Evolutionary conservation across 2,329 filamentous ascomycete species (phyloP), one percentile per base, ranked within the genome.

Genomic region (Fusarium piperis): DNA sequence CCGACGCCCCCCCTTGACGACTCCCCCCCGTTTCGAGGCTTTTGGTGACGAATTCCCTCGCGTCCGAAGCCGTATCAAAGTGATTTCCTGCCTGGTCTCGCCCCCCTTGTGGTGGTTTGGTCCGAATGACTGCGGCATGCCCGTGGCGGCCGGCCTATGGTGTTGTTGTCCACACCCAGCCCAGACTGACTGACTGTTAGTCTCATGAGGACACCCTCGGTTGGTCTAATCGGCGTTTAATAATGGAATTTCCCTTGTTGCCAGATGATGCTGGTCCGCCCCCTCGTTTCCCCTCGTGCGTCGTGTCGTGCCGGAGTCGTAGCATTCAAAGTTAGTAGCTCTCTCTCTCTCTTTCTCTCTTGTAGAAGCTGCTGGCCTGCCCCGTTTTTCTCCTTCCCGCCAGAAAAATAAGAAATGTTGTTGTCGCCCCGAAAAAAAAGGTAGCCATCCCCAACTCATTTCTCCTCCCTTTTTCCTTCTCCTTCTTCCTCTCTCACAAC

Each of bases 371-470:
- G 73, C 55, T 74, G 70, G 70, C 56, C 57, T 76, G 84, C 83
- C 84, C 84, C 84, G 83, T 82, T 86, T 86, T 86, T 85, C 79
- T 79, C 78, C 67, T 78, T 76, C 74, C 74, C 79, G 80, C 78
- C 80, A 79, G 81, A 81, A 82, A 82, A 81, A 82, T 81, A 81
- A 83, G 81, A 81, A 82, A 82, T 80, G 75, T 80, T 81, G 79
- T 80, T 80, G 71, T 76, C 75, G 79, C 78, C 79, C 82, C 65
- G 77, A 84, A 86, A 85, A 85, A 86, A 85, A 85, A 82, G 80
- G 83, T 83, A 85, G 82, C 83, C 83, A 86, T 87, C 85, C 83
- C 85, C 83, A 82, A 81, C 72, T 74, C 74, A 69, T 74, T 67
- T 75, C 65, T 71, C 72, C 67, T 74, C 69, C 73, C 67, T 64